Base-by-base conservation (phyloP, 805 yeast genomes). In the Candida nemodendra region DNA sequence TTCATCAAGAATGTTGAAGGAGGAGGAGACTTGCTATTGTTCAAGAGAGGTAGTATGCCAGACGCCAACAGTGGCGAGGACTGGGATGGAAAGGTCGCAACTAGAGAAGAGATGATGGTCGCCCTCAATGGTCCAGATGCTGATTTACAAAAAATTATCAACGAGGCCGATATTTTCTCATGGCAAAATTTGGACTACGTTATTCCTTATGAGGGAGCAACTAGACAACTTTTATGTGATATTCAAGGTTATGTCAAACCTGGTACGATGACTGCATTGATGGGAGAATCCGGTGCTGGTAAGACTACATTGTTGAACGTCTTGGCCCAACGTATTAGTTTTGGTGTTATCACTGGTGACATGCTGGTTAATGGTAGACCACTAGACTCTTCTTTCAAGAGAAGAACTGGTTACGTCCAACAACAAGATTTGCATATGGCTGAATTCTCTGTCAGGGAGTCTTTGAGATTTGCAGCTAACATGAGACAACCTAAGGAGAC, bases 241-340 rank as follows among this genome's bases (percentile, higher is more conserved):
- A 57, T 68, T 45, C 68, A 68, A 37, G 74, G 74, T 41, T 68
- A 61, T 54, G 63, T 67, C 51, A 61, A 62, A 24, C 79, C 81
- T 5, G 81, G 81, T 36, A 65, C 72, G 12, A 60, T 76, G 61
- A 76, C 80, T 31, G 81, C 81, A 3, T 59, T 76, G 31, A 76
- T 76, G 80, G 81, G 81, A 44, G 81, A 74, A 50, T 73, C 79
- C 11, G 81, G 81, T 53, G 81, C 81, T 12, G 81, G 81, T 54
- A 76, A 76, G 51, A 76, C 81, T 2, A 76, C 81, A 9, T 56
- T 76, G 41, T 64, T 76, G 47, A 76, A 76, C 47, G 69, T 71
- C 21, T 63, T 76, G 50, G 72, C 79, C 41, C 76, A 72, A 52
- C 64, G 81, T 56, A 62, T 68, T 39, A 65, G 67, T 33, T 65